A percentile compares a stretch with the other conserved stretches of the same genome.
These are phyloP conservation scores for Gracilaria caudata DNA, from an alignment of 23 red algal genomes.

Conservation along the genomic window DNA sequence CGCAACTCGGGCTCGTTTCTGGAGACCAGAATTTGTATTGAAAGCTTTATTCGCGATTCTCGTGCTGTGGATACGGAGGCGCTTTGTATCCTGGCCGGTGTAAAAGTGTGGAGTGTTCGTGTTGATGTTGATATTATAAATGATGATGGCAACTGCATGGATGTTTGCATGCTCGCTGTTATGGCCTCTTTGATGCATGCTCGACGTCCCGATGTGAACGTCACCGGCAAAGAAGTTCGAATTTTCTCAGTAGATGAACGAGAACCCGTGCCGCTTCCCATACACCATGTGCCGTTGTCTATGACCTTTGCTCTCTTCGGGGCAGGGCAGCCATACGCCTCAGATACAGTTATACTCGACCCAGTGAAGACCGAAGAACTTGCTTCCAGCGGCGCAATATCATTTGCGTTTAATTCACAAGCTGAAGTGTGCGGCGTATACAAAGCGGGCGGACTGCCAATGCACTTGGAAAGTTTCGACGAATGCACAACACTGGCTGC, in stretches of 20 bases:
- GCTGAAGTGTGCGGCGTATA: constrained; percentile 84
- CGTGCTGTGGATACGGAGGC: constrained; percentile 78
- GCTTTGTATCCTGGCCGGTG: constrained; percentile 83
- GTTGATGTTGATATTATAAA: constrained; percentile 85
- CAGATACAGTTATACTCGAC: constrained; percentile 56
- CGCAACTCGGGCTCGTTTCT: constrained; percentile 18
- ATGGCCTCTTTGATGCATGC: constrained; percentile 83
- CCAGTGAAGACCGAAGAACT: constrained; percentile 77
- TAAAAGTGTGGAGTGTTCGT: constrained; percentile 78
- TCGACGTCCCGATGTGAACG: constrained; percentile 79
- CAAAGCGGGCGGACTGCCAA: constrained; percentile 77
- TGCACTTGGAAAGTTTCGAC: constrained; percentile 27
- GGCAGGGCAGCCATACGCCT: constrained; percentile 17
- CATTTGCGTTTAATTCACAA: constrained; percentile 81
- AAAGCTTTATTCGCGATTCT: constrained; percentile 67
- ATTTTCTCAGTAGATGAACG: constrained; percentile 73
- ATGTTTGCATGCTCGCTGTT: constrained; percentile 71
- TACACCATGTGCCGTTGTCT: constrained; percentile 73
- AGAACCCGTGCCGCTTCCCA: constrained; percentile 73
- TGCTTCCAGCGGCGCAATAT: constrained; percentile 53
- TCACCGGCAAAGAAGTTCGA: constrained; percentile 71
- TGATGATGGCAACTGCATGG: constrained; percentile 79
- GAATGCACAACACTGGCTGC: constrained; percentile 36
- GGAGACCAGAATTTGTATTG: constrained; percentile 48
- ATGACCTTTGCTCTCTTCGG: constrained; percentile 84